A percentile compares a stretch with the other conserved stretches of the same genome.
phyloP scores from a whole-genome alignment of 805 yeast species.

The Candida saitoana region DNA sequence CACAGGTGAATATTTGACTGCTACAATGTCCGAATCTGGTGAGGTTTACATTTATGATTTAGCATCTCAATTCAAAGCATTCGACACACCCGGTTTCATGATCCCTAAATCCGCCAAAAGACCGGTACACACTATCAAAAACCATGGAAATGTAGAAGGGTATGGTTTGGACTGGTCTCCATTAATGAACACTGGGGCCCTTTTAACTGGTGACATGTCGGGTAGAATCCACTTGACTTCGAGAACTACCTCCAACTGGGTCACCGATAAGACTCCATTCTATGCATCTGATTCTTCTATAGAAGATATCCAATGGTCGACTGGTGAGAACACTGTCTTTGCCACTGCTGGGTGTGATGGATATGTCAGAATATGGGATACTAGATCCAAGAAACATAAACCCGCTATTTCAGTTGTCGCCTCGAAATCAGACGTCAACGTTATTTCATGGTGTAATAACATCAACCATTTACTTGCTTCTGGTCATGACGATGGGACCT shows the following conservation, averaged over 20 bases:
- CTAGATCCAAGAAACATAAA: conserved; percentile 85
- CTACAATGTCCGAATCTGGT: conserved; percentile 85
- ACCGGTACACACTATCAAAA: conserved; percentile 76
- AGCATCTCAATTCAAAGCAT: conserved; percentile 72
- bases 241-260: conserved; percentile 76
- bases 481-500: conserved; percentile 95
- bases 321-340: conserved; percentile 86
- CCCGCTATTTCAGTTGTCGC: conserved; percentile 86
- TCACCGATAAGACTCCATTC: conserved; percentile 80
- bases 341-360: conserved; percentile 96
- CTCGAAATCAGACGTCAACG: conserved; percentile 81
- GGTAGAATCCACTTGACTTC: conserved; percentile 80
- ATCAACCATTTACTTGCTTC: conserved; percentile 85
- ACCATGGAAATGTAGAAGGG: conserved; percentile 95
- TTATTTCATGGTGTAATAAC: conserved; percentile 90
- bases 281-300: conserved; percentile 68
- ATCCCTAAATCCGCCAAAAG: conserved; percentile 73
- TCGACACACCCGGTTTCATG: conserved; percentile 81
- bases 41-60: conserved; percentile 84
- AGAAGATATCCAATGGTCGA: conserved; percentile 97
- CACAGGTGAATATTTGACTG: conserved; percentile 81
- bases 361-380: conserved; percentile 91
- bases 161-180: conserved; percentile 98
- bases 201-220: conserved; percentile 82
- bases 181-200: conserved; percentile 67